A percentile compares a stretch with the other conserved stretches of the same genome.
These are phyloP conservation scores for Wallacemonas sp. DNA, from an alignment of 208 protist genomes.

Conservation along the genomic window DNA sequence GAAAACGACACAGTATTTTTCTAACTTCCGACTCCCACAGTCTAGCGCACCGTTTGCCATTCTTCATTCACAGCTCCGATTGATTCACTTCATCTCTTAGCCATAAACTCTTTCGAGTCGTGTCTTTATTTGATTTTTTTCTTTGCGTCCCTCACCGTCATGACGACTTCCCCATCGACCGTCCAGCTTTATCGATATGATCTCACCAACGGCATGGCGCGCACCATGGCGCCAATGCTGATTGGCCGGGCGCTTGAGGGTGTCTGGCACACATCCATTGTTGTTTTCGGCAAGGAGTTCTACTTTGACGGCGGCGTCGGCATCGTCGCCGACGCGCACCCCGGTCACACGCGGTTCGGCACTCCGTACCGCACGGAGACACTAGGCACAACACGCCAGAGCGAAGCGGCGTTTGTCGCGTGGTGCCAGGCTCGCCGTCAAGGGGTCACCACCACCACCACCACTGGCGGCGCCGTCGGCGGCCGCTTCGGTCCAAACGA, in stretches of 20 bases:
- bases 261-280: conserved; percentile 94
- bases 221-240: conserved; percentile 59
- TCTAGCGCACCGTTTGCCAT: no score
- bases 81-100: conserved; percentile 24
- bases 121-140: neutral
- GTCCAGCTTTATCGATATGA: conserved; percentile 94
- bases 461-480: conserved; percentile 7
- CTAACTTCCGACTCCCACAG: no score
- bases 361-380: conserved; percentile 45
- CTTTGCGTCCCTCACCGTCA: neutral
- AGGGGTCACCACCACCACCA: conserved; percentile 8
- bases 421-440: conserved; percentile 23
- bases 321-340: conserved; percentile 38
- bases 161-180: neutral
- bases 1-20: no score
- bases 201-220: conserved; percentile 89
- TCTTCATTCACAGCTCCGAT: no score
- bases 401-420: conserved; percentile 51
- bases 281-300: conserved; percentile 90
- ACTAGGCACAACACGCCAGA: conserved; percentile 60
- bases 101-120: neutral
- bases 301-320: conserved; percentile 92
- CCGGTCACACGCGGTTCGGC: conserved; percentile 83
- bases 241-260: conserved; percentile 88
- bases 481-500: conserved; percentile 66